Evolutionary conservation across 352 stramenopile genomes (phyloP), one percentile per base, ranked within the genome.

Genomic region (Peronospora destructor): DNA sequence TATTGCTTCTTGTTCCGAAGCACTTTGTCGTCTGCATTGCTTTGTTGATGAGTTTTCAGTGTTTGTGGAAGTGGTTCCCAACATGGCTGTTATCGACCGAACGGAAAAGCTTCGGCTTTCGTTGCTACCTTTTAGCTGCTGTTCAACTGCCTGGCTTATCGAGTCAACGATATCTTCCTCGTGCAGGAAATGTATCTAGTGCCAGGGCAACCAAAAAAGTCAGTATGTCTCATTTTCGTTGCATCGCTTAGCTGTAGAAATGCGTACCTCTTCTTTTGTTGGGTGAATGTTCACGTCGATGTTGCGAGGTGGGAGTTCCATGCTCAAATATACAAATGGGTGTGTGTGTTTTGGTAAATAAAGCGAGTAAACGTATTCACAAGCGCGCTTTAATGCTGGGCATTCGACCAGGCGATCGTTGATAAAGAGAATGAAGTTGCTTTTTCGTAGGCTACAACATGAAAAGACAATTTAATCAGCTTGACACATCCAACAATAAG

Each of bases 201-300:
- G 48, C 17, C 3, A 33, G 45, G 21, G n/a, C 8, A 13, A 41
- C 30, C 21, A 36, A 48, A 48, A 4, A 17, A 42, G 30, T 38
- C 12, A 32, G 12, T 23, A 45, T 14, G 12, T 42, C 21, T 16
- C 19, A 41, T n/a, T n/a, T 16, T 36, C 41, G 0, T 36, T 26
- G 11, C 14, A 13, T 14, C 41, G 4, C 9, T 2, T 21, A n/a
- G 30, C 4, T 19, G 23, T 17, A 23, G 10, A 10, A 3, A 21
- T 33, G 26, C 53, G 11, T 28, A 75, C 73, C 58, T 99, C 95
- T 67, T 81, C 72, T 74, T 99, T 99, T 12, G 95, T 99, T 11
- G 97, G 97, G 64, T 99, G 96, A 2, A 99, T 93, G 62, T 99
- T 99, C 16, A 99, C 97, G 71, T 99, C 97, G 2, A 99, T 71